Evolutionary conservation across 2,329 filamentous ascomycete species (phyloP).

Genomic region (Capronia coronata): DNA sequence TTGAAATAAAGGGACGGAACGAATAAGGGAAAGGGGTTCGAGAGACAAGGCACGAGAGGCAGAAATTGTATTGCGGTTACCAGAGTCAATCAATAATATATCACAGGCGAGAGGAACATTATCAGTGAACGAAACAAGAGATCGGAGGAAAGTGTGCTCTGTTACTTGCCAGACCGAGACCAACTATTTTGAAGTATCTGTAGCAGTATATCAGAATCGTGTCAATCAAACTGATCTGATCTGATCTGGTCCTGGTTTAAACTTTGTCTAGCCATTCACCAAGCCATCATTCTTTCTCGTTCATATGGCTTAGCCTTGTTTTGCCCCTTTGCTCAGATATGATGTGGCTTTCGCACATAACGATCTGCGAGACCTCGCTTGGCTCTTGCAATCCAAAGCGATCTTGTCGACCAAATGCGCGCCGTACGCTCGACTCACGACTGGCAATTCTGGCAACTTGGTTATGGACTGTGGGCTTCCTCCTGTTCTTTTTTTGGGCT

Average conservation of each 20-base stretch:
- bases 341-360: no score
- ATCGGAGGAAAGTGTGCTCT: conserved; percentile 9
- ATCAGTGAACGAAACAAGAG: background rate
- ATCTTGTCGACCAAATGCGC: background rate
- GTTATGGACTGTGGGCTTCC: conserved; percentile 12
- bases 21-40: no score
- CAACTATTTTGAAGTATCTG: background rate
- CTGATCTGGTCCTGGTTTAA: background rate
- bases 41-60: no score
- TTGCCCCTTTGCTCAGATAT: no score
- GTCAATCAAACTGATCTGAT: background rate
- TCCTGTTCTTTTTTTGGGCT: conserved; percentile 27
- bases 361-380: background rate
- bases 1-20: no score
- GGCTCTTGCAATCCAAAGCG: background rate
- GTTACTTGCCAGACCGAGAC: conserved; percentile 4
- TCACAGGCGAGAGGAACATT: no score
- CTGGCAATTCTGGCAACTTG: background rate
- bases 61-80: no score
- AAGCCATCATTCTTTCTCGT: background rate
- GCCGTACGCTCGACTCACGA: background rate
- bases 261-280: background rate
- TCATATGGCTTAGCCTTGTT: no score
- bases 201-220: background rate
- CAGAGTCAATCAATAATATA: no score